phyloP scores from a whole-genome alignment of 78 protist genomes.

The Trichosphaerium sp. region DNA sequence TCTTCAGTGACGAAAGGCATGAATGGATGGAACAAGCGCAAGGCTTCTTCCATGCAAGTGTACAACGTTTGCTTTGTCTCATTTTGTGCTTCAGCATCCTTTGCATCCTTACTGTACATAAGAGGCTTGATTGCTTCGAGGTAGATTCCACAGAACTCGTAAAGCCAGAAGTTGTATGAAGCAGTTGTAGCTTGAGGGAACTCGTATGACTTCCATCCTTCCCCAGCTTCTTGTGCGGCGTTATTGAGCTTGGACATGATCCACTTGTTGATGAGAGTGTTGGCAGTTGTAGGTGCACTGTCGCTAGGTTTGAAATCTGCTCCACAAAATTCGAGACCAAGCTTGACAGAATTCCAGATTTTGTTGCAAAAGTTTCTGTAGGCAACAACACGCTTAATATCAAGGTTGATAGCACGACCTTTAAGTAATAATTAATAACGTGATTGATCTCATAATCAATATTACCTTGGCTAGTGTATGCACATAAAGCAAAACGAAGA shows the following conservation, averaged over 20 bases:
- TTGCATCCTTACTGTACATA: slow-evolving; percentile 5
- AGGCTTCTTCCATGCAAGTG: slow-evolving; percentile 68
- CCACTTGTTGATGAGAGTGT: slow-evolving; percentile 69
- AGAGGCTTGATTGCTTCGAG: slow-evolving; percentile 73
- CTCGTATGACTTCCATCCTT: slow-evolving; percentile 45
- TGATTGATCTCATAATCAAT: neutral
- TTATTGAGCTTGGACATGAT: slow-evolving; percentile 66
- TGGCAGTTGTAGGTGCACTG: slow-evolving; percentile 1
- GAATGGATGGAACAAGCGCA: slow-evolving; percentile 89
- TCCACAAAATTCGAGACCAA: slow-evolving; percentile 25
- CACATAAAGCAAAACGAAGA: slow-evolving; percentile 87
- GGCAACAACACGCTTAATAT: slow-evolving; percentile 70
- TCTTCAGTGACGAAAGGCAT: slow-evolving; percentile 98
- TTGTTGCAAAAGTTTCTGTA: slow-evolving; percentile 95
- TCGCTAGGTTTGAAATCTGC: slow-evolving; percentile 2
- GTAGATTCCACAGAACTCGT: slow-evolving; percentile 86
- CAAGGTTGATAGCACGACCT: slow-evolving; percentile 85
- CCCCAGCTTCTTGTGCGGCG: slow-evolving; percentile 25
- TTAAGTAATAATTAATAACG: neutral
- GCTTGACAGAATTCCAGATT: slow-evolving; percentile 84
- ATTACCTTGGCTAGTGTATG: slow-evolving; percentile 56
- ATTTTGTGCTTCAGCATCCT: slow-evolving; percentile 11
- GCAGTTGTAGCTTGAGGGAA: slow-evolving; percentile 57
- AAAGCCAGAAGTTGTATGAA: slow-evolving; percentile 61
- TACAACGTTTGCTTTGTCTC: slow-evolving; percentile 30